These are phyloP conservation scores for Talaromyces pinophilus DNA, from an alignment of 2,329 filamentous ascomycete species.

Conservation along the genomic window DNA sequence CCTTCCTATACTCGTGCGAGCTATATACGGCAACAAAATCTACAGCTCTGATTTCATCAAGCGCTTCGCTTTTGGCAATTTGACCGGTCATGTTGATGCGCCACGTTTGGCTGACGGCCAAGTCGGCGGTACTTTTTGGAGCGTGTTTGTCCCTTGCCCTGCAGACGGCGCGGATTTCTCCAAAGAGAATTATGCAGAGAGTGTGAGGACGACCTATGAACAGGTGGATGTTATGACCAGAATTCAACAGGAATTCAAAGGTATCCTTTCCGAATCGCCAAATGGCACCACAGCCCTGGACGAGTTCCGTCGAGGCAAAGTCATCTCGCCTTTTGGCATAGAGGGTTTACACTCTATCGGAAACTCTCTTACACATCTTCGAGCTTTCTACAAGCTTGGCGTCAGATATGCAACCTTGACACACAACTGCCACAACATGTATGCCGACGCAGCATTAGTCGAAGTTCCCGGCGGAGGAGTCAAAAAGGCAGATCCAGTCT, in stretches of 20 bases:
- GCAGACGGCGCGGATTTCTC: constrained; percentile 71
- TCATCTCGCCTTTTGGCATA: constrained; percentile 77
- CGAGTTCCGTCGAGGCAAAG: constrained; percentile 61
- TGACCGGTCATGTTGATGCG: constrained; percentile 74
- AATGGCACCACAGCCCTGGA: constrained; percentile 63
- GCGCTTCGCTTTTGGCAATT: constrained; percentile 69
- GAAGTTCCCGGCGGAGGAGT: constrained; percentile 40
- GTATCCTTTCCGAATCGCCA: constrained; percentile 57
- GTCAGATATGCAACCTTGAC: constrained; percentile 87
- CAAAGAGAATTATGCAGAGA: constrained; percentile 67
- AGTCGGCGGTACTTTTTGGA: constrained; percentile 86
- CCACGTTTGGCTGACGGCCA: constrained; percentile 68
- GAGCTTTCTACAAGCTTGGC: constrained; percentile 73
- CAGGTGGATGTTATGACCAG: constrained; percentile 42
- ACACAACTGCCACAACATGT: constrained; percentile 90
- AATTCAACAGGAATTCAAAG: constrained; percentile 36
- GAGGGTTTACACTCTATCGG: constrained; percentile 94
- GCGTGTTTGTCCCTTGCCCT: constrained; percentile 78
- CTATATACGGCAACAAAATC: constrained; percentile 72
- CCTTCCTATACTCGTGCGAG: constrained; percentile 72
- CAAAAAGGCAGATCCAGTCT: constrained; percentile 41
- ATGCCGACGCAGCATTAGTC: constrained; percentile 76
- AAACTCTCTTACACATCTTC: constrained; percentile 68
- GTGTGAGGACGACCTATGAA: constrained; percentile 38
- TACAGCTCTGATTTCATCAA: constrained; percentile 72